phyloP scores from a whole-genome alignment of 2,329 filamentous ascomycete species.

The Fusarium sulawesiense region DNA sequence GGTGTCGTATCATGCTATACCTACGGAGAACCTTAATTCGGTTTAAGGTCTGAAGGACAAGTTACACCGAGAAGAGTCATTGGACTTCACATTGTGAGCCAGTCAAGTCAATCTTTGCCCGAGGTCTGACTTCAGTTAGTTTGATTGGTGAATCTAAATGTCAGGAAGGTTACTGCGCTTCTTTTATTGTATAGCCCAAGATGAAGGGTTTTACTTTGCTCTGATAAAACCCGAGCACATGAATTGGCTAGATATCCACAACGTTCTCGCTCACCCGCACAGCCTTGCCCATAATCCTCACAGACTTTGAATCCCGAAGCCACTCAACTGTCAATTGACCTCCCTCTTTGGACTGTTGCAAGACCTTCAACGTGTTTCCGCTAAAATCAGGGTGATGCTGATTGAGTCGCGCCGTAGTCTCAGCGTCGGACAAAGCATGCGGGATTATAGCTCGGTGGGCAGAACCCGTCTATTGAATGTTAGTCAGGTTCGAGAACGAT shows the following conservation, averaged over 20 bases:
- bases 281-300: slow-evolving; percentile 12
- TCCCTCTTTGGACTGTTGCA: slow-evolving; percentile 15
- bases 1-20: not conserved
- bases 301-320: not conserved
- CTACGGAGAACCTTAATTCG: fast-evolving
- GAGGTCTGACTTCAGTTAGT: not conserved
- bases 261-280: not conserved
- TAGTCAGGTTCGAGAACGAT: not conserved
- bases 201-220: too few relatives aligned
- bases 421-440: not conserved
- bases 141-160: fast-evolving
- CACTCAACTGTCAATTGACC: slow-evolving; percentile 12
- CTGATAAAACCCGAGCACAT: not conserved
- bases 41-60: not conserved
- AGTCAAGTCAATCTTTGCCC: not conserved
- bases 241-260: not conserved
- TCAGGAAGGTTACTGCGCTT: not conserved
- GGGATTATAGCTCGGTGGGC: slow-evolving; percentile 17
- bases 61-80: too few relatives aligned
- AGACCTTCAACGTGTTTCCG: not conserved
- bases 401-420: not conserved
- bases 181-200: too few relatives aligned
- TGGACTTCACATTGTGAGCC: too few relatives aligned
- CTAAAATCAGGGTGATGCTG: not conserved
- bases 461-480: not conserved